phyloP scores from a whole-genome alignment of 371 early-diverging fungal species.

The Blakeslea trispora region DNA sequence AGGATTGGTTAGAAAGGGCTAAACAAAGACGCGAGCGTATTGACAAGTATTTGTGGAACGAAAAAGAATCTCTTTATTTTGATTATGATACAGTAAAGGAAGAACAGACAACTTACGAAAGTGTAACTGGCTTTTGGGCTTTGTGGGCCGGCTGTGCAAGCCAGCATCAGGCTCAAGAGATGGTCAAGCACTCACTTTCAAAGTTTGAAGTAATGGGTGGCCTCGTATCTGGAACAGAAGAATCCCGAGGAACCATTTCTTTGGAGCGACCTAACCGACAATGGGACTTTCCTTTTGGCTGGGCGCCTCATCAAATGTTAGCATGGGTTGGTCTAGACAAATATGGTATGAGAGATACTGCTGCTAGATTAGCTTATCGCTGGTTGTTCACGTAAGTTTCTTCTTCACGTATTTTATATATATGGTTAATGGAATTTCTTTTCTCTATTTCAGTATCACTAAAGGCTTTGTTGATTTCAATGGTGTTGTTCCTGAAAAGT shows the following conservation, averaged over 20 bases:
- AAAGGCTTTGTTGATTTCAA: constrained; percentile 91
- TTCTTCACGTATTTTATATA: background rate
- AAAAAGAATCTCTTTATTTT: constrained; percentile 45
- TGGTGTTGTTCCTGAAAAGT: constrained; percentile 94
- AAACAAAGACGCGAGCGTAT: constrained; percentile 49
- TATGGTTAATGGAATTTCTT: constrained; percentile 8
- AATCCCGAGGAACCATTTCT: constrained; percentile 72
- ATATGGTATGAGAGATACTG: constrained; percentile 74
- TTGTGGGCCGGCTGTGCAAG: constrained; percentile 68
- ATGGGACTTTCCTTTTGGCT: constrained; percentile 94
- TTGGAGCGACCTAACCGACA: constrained; percentile 86
- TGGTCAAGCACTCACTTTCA: constrained; percentile 40
- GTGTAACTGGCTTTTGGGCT: constrained; percentile 67
- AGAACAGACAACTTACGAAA: constrained; percentile 56
- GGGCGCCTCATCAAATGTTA: constrained; percentile 96
- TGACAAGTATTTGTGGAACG: constrained; percentile 64
- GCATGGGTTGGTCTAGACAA: constrained; percentile 84
- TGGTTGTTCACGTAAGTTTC: constrained; percentile 79
- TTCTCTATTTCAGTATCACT: constrained; percentile 58
- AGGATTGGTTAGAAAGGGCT: constrained; percentile 47
- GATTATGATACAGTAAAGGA: constrained; percentile 56
- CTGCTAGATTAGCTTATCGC: constrained; percentile 82
- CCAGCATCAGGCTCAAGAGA: constrained; percentile 53
- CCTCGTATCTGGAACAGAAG: constrained; percentile 82
- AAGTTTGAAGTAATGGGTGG: constrained; percentile 84